phyloP scores from a whole-genome alignment of 345 rosid genomes.

The Moricandia arvensis region DNA sequence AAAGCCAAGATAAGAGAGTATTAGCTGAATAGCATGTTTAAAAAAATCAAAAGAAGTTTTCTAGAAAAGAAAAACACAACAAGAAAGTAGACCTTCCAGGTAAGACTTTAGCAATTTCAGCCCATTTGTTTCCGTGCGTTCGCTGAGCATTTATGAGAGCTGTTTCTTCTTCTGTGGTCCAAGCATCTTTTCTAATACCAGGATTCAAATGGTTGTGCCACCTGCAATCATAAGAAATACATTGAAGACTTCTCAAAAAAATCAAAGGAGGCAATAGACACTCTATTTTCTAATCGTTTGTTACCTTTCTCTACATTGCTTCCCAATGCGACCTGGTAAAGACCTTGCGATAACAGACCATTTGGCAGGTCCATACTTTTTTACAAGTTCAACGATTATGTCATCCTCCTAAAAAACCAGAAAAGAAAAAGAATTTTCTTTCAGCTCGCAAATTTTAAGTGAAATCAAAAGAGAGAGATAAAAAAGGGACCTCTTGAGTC shows the following conservation, averaged over 20 bases:
- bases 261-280: not conserved
- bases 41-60: no score
- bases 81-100: slow-evolving; percentile 70
- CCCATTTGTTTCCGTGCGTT: not conserved
- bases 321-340: slow-evolving; percentile 93
- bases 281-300: slow-evolving; percentile 4
- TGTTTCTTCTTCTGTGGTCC: slow-evolving; percentile 84
- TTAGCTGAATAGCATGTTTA: not conserved
- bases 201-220: slow-evolving; percentile 99
- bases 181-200: slow-evolving; percentile 82
- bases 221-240: slow-evolving; percentile 40
- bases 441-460: not conserved
- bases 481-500: slow-evolving; percentile 72
- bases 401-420: slow-evolving; percentile 68
- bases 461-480: not conserved
- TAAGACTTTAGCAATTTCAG: slow-evolving; percentile 51
- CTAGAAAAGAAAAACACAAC: no score
- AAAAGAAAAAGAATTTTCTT: not conserved
- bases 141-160: slow-evolving; percentile 80
- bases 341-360: slow-evolving; percentile 94
- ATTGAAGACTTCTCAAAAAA: slow-evolving; percentile 4
- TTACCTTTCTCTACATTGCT: slow-evolving; percentile 97
- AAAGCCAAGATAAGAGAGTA: not conserved
- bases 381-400: slow-evolving; percentile 68
- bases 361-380: slow-evolving; percentile 80